Base-by-base conservation (phyloP, 1,284 basidiomycete species). In the Moniliophthora roreri region DNA sequence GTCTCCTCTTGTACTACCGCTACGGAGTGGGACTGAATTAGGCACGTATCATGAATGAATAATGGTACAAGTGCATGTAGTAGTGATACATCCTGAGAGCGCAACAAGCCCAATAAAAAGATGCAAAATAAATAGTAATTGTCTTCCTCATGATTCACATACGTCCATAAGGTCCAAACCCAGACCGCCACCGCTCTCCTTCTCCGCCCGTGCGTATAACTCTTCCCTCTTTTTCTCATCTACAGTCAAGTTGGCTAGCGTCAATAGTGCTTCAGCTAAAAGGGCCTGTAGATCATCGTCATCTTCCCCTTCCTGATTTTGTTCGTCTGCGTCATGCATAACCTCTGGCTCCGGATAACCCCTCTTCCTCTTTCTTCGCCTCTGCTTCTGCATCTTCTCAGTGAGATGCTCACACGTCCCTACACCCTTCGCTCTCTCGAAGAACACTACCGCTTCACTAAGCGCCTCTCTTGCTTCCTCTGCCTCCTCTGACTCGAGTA, bases 241-340 rank as follows among this genome's bases (percentile, higher is more conserved):
- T 47, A 62, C 60, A 4, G 78, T 82, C 44, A 85, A 61, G 61
- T 84, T 85, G 21, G 79, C 82, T 15, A 85, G 70, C 38, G 79
- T 78, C 35, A 84, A 56, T 16, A 84, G 68, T 26, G 81, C 79
- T 63, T 85, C 83, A 0, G 75, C 75, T 9, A 84, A 69, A 54
- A 79, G 62, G 7, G 66, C 63, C 26, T 65, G 66, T 36, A 79
- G 60, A 55, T 80, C 72, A 15, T 66, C 61, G 39, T 62, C 58
- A 44, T 70, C 72, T 18, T 59, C 57, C n/a, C 63, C 60, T 13
- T 62, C 59, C 32, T 53, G 56, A 24, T 62, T 62, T 16, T 55
- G 59, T 18, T 46, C 54, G 13, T 53, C 54, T 36, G 40, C 56
- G 2, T 4, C 42, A 5, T 28, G 20, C 32, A 50, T 53, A 37